Conservation (phyloP, 495 filamentous ascomycete species). For the Tetracladium setigerum region DNA sequence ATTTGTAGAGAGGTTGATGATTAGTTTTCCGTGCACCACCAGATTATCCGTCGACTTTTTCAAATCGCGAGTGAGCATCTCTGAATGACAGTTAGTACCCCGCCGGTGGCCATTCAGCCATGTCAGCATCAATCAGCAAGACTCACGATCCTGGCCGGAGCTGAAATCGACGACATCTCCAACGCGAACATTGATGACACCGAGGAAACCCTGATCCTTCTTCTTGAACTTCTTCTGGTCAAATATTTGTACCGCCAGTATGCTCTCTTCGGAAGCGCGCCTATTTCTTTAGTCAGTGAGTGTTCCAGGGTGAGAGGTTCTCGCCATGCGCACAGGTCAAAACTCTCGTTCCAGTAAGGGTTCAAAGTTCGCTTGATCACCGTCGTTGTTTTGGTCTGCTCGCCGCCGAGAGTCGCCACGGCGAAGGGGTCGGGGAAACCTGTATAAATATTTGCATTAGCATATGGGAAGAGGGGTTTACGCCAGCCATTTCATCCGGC, state of each 20-base stretch:
- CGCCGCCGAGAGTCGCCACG: conserved; percentile 90
- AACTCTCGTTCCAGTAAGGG: conserved; percentile 98
- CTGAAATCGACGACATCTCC: conserved; percentile 88
- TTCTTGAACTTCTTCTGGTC: conserved; percentile 99
- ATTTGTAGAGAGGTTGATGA: conserved; percentile 91
- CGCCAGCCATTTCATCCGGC: conserved; percentile 9
- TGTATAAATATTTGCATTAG: conserved; percentile 31
- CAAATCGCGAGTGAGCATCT: conserved; percentile 97
- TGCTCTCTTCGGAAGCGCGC: conserved; percentile 84
- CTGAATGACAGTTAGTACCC: conserved; percentile 11
- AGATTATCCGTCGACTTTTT: conserved; percentile 98
- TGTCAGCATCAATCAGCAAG: conserved; percentile 4
- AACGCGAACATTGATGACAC: conserved; percentile 93
- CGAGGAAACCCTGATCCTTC: conserved; percentile 98
- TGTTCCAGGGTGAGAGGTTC: neutral
- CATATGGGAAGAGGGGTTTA: conserved; percentile 1
- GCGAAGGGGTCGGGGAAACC: conserved; percentile 97
- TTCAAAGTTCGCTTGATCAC: conserved; percentile 97
- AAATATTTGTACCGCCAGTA: conserved; percentile 95
- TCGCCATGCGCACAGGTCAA: conserved; percentile 70
- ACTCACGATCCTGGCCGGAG: conserved; percentile 83
- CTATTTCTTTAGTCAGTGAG: conserved; percentile 39
- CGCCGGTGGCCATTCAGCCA: neutral
- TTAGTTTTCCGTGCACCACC: conserved; percentile 94
- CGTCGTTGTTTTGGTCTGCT: conserved; percentile 91